A percentile compares a stretch with the other conserved stretches of the same genome.
These are phyloP conservation scores for Ceratocystis diversiconidia DNA, from an alignment of 2,329 filamentous ascomycete species.

Conservation along the genomic window DNA sequence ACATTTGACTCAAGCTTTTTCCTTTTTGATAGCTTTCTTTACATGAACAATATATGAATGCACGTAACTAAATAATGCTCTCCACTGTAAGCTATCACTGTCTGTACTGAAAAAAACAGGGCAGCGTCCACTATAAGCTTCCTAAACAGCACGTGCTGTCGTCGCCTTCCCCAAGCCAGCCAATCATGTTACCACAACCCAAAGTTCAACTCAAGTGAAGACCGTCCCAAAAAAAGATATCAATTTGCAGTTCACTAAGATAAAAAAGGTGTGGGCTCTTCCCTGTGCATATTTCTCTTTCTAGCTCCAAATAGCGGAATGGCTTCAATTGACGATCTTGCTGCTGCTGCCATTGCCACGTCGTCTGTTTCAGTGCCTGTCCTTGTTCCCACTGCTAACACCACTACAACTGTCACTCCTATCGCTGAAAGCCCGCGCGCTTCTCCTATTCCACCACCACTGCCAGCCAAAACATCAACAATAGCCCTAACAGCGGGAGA, in stretches of 20 bases:
- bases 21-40: neutral
- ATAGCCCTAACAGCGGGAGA: neutral
- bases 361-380: slow-evolving; percentile 22
- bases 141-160: too few relatives aligned
- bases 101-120: too few relatives aligned
- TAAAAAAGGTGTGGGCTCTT: neutral
- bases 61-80: too few relatives aligned
- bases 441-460: neutral
- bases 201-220: too few relatives aligned
- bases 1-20: neutral
- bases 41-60: neutral
- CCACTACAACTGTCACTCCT: slow-evolving; percentile 1
- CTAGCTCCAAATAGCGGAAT: slow-evolving; percentile 21
- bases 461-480: neutral
- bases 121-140: too few relatives aligned
- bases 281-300: neutral
- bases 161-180: too few relatives aligned
- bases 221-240: neutral
- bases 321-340: slow-evolving; percentile 38
- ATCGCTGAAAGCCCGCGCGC: neutral
- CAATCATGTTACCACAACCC: too few relatives aligned
- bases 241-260: neutral
- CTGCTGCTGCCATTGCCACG: slow-evolving; percentile 33
- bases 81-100: too few relatives aligned
- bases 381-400: slow-evolving; percentile 22